These are phyloP conservation scores for Berkeleyomyces rouxiae DNA, from an alignment of 2,329 filamentous ascomycete genomes.

Conservation along the genomic window DNA sequence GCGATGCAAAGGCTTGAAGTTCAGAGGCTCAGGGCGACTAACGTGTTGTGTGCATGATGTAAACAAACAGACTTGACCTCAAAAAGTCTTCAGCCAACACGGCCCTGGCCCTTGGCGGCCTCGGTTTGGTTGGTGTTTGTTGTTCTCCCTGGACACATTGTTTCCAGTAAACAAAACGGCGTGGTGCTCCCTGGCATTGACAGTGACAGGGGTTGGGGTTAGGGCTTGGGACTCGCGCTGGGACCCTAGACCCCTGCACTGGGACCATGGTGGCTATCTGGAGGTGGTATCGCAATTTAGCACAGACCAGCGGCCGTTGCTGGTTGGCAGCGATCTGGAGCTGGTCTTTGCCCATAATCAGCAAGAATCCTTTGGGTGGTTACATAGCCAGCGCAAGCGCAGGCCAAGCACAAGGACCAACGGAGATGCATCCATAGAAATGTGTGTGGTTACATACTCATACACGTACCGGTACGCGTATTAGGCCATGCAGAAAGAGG, in stretches of 20 bases:
- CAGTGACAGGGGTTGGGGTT: too few species aligned
- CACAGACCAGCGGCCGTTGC: background rate
- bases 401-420: background rate
- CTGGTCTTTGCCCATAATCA: background rate
- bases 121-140: background rate
- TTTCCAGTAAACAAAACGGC: background rate
- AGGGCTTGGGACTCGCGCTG: too few species aligned
- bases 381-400: too few species aligned
- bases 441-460: background rate
- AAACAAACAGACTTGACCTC: too few species aligned
- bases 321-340: background rate
- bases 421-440: background rate
- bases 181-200: background rate
- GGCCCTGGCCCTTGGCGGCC: background rate
- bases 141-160: background rate
- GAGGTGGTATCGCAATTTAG: background rate
- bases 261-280: too few species aligned
- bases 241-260: too few species aligned
- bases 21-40: too few species aligned
- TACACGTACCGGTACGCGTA: background rate
- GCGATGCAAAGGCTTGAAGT: too few species aligned
- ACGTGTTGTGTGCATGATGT: too few species aligned
- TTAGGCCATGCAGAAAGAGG: background rate
- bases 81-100: too few species aligned
- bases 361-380: background rate